Evolutionary conservation across 2,329 filamentous ascomycete genomes (phyloP).

Genomic region (Colletotrichum sp.): DNA sequence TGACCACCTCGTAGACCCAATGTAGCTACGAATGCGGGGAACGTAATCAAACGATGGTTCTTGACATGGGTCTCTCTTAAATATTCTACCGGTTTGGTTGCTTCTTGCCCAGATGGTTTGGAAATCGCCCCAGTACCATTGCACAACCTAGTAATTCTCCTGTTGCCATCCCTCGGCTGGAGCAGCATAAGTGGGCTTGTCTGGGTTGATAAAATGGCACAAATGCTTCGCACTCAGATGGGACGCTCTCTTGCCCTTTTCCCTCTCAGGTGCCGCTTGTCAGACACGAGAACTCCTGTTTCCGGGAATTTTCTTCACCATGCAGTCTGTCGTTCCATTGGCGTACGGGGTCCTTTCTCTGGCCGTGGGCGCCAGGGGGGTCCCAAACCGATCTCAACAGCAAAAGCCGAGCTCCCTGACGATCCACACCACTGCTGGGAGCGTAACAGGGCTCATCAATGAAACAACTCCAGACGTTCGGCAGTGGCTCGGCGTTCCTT

Average conservation of each 20-base stretch:
- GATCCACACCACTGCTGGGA: not conserved
- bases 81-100: not conserved
- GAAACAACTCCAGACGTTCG: not conserved
- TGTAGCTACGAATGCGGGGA: not conserved
- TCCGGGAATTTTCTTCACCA: not conserved
- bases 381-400: not conserved
- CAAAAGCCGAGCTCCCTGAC: not conserved
- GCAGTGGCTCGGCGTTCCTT: slow-evolving; percentile 49
- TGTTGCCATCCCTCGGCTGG: not conserved
- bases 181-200: not conserved
- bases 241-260: not conserved
- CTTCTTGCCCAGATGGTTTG: not conserved
- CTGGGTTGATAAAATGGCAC: not conserved
- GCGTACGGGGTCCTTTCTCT: not conserved
- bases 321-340: not conserved
- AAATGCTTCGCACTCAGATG: not conserved
- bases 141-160: not conserved
- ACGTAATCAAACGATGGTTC: not conserved
- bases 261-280: not conserved
- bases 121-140: not conserved
- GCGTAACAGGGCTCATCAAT: not conserved
- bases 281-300: not conserved
- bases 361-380: not conserved
- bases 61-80: not conserved
- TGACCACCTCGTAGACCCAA: not conserved